phyloP scores from a whole-genome alignment of 129 eudicot genomes.

The Chrysanthemum makinoi region DNA sequence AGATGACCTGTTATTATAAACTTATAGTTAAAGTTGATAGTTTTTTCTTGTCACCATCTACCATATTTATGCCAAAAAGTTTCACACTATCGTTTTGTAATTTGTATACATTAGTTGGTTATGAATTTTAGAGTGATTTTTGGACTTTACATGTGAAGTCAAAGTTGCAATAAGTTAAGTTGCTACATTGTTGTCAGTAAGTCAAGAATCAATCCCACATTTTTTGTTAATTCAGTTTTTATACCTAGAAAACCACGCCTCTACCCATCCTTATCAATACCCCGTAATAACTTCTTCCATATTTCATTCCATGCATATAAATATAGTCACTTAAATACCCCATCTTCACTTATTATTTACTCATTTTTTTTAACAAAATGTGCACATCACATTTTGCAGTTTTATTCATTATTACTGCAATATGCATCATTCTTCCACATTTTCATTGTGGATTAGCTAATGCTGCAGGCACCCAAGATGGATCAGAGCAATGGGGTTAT shows the following conservation, averaged over 20 bases:
- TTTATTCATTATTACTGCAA: constrained; percentile 11
- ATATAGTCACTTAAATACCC: neutral
- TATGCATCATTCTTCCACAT: constrained; percentile 29
- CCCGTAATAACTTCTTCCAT: constrained; percentile 1
- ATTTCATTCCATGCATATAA: constrained; percentile 19
- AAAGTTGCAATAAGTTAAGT: neutral
- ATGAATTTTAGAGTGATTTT: neutral
- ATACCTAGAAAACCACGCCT: constrained; percentile 30
- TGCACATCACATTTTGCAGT: constrained; percentile 1
- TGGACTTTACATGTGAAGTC: constrained; percentile 13
- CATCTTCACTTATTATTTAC: neutral
- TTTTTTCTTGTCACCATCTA: neutral
- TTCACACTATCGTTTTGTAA: neutral
- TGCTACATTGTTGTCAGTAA: constrained; percentile 19
- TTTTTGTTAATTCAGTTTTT: constrained; percentile 21
- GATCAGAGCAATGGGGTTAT: constrained; percentile 57
- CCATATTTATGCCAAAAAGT: neutral
- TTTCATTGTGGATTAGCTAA: constrained; percentile 30
- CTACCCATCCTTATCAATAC: constrained; percentile 15
- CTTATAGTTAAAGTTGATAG: neutral
- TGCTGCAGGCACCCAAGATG: constrained; percentile 38
- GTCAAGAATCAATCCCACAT: constrained; percentile 25
- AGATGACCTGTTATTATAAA: no score
- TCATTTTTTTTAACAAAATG: constrained; percentile 22
- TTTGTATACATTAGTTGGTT: neutral